These are phyloP conservation scores for Dipodascus albidus DNA, from an alignment of 805 yeast genomes.

Conservation along the genomic window DNA sequence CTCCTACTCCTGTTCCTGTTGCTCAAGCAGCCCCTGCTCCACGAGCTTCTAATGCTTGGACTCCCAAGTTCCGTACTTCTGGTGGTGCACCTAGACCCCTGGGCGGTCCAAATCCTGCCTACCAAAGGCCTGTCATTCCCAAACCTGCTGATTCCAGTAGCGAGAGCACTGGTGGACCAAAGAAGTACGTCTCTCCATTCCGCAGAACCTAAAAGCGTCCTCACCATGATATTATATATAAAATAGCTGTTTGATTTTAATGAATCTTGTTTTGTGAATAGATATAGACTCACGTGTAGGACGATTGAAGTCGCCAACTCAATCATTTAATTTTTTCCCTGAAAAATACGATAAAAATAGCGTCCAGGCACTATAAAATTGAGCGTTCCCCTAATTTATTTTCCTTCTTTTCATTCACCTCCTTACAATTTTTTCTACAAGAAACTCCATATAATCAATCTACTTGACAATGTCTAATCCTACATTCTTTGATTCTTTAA, in stretches of 20 bases:
- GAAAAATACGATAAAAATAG: background rate
- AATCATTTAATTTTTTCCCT: background rate
- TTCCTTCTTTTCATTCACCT: background rate
- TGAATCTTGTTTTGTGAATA: background rate
- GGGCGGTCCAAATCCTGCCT: background rate
- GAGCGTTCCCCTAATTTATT: background rate
- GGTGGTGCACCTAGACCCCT: background rate
- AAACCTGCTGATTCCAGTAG: background rate
- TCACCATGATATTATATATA: background rate
- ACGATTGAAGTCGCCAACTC: background rate
- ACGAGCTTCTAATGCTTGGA: background rate
- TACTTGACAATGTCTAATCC: background rate
- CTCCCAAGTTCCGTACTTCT: background rate
- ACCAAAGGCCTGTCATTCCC: background rate
- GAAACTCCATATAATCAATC: background rate
- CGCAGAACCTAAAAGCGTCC: background rate
- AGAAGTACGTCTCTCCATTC: background rate
- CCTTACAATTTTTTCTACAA: background rate
- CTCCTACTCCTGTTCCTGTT: background rate
- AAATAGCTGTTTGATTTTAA: background rate
- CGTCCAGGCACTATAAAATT: background rate
- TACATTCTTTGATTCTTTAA: constrained; percentile 77
- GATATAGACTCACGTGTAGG: background rate
- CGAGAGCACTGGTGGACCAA: background rate
- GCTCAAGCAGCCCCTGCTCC: background rate